Percentiles rank a stretch among this genome's conserved stretches.
Conservation (phyloP, 495 filamentous ascomycete genomes). For the Xylaria curta region DNA sequence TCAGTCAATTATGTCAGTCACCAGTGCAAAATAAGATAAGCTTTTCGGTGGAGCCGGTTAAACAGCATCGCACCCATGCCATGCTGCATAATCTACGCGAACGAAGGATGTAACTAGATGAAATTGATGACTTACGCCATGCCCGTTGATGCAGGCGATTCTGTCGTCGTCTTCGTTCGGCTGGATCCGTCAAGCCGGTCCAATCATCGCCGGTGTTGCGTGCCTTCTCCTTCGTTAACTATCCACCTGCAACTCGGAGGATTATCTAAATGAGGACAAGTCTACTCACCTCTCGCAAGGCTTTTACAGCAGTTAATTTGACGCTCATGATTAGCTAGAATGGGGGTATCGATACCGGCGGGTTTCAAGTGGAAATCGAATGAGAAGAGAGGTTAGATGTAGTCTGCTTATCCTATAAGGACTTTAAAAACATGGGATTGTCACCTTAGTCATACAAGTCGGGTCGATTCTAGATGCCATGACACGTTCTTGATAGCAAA, state of each 20-base stretch:
- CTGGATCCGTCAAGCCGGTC: conserved; percentile 34
- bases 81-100: neutral
- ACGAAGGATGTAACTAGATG: neutral
- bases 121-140: conserved; percentile 35
- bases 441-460: neutral
- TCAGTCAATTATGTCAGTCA: neutral
- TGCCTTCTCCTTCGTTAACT: conserved; percentile 27
- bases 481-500: neutral
- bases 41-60: neutral
- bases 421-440: neutral
- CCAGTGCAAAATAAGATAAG: neutral
- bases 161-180: conserved; percentile 36
- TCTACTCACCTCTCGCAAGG: conserved; percentile 32
- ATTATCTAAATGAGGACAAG: neutral
- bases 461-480: neutral
- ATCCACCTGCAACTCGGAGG: neutral
- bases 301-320: conserved; percentile 26
- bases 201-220: conserved; percentile 37
- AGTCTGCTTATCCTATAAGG: conserved; percentile 5
- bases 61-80: neutral
- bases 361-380: neutral
- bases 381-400: neutral
- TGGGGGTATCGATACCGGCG: no score
- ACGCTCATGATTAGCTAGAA: conserved; percentile 7
- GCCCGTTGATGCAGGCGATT: conserved; percentile 43